Base-by-base conservation (phyloP, 2,329 filamentous ascomycete genomes). In the Sphaerulina vaccinii region DNA sequence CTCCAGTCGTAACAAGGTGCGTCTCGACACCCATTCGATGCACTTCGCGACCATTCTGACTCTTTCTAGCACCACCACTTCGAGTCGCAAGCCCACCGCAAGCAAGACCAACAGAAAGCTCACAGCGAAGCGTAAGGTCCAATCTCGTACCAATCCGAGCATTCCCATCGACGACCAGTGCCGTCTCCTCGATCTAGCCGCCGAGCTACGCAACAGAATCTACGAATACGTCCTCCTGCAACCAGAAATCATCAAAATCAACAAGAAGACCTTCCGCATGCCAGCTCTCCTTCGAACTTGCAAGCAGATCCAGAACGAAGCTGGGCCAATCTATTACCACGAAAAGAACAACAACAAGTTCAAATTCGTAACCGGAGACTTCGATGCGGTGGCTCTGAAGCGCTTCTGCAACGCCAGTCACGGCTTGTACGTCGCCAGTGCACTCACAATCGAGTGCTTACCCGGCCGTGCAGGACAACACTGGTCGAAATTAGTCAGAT, bases 271-370 rank as follows among this genome's bases (percentile, higher is more conserved):
- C 7, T 38, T 37, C 11, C 11, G 9, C 27, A 48, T 58, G 13
- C 42, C 42, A 9, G 3, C 24, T 4, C 42, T 45, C 7, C 42
- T 45, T 22, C 15, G 42, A 24, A 23, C 42, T 5, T 45, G 42
- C 21, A 51, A 51, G 13, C 47, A 56, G 18, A 52, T 49, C n/a
- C 50, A 40, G 36, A 29, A 40, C 15, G 54, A 58, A 42, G 44
- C 51, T 2, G 18, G 32, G n/a, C 39, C 51, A 3, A 51, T 58
- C 39, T 54, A 41, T 47, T 51, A 52, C 29, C 11, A 32, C 15
- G 40, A 42, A 7, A 13, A 29, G 7, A 54, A 54, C 43, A 45
- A 21, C 7, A n/a, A n/a, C n/a, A n/a, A n/a, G n/a, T 57, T 57
- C 51, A 22, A 24, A 38, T 5, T 47, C 22, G 11, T 29, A 18